Conservation (phyloP, 2,329 filamentous ascomycete genomes). For the Arthrobotrys musiformis region DNA sequence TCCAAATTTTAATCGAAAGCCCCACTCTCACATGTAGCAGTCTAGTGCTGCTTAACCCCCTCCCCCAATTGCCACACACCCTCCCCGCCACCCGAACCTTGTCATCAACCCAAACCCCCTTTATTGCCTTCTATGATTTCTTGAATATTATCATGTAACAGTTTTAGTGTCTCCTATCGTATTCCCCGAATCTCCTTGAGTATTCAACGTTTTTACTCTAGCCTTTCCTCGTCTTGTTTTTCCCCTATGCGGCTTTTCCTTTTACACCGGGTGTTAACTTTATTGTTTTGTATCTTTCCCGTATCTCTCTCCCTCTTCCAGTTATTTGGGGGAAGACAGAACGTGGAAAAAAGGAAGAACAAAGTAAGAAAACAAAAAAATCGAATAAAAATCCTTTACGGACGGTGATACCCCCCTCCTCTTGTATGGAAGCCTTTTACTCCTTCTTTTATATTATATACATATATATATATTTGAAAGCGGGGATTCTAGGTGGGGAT, state of each 20-base stretch:
- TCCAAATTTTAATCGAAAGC: slow-evolving; percentile 12
- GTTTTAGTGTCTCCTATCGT: slow-evolving; percentile 46
- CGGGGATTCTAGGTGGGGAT: no score
- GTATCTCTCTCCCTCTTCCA: slow-evolving; percentile 18
- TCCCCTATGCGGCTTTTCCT: slow-evolving; percentile 10
- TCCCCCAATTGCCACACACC: slow-evolving; percentile 8
- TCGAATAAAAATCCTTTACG: slow-evolving; percentile 51
- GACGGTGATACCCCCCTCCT: slow-evolving; percentile 48
- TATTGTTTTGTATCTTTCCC: slow-evolving; percentile 24
- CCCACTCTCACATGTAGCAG: background rate
- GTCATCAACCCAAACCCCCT: slow-evolving; percentile 4
- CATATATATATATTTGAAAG: no score
- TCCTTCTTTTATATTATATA: no score
- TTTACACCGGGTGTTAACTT: slow-evolving; percentile 52
- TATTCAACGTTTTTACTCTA: slow-evolving; percentile 32
- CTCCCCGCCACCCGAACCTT: background rate
- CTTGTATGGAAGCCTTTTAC: slow-evolving; percentile 2
- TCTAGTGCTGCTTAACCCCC: background rate
- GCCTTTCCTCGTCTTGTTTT: background rate
- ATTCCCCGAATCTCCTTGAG: slow-evolving; percentile 24
- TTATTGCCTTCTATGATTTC: slow-evolving; percentile 46
- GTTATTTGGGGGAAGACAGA: slow-evolving; percentile 16
- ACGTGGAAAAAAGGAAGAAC: slow-evolving; percentile 52
- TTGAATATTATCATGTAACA: slow-evolving; percentile 49
- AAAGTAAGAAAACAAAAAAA: slow-evolving; percentile 56